These are phyloP conservation scores for Asterochloris erici DNA, from an alignment of 139 green algal species.

Conservation along the genomic window DNA sequence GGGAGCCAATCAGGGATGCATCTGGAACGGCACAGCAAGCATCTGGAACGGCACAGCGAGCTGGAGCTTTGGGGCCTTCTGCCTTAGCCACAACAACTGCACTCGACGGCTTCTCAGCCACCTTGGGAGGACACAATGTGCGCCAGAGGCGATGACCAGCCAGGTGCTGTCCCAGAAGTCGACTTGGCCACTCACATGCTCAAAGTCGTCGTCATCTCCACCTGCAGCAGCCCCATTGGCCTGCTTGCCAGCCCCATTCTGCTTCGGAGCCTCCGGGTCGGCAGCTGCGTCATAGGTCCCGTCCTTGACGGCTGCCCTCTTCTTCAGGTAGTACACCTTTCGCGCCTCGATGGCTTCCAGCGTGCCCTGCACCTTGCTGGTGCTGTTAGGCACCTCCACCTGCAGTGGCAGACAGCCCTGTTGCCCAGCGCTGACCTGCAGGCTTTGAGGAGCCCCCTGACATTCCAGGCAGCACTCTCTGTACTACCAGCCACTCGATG, in stretches of 20 bases:
- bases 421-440: neutral
- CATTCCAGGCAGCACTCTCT: too few relatives aligned
- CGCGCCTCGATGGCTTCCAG: slow-evolving; percentile 15
- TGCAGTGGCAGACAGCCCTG: neutral
- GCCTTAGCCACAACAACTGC: too few relatives aligned
- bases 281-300: slow-evolving; percentile 13
- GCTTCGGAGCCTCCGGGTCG: neutral
- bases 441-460: too few relatives aligned
- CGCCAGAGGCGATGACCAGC: too few relatives aligned
- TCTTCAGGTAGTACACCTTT: slow-evolving; percentile 25
- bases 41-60: too few relatives aligned
- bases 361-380: slow-evolving; percentile 18
- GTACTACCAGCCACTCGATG: too few relatives aligned
- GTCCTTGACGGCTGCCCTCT: slow-evolving; percentile 4
- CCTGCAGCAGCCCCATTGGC: slow-evolving; percentile 7
- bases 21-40: too few relatives aligned
- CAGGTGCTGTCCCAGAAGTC: too few relatives aligned
- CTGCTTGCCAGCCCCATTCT: neutral
- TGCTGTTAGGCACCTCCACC: slow-evolving; percentile 22
- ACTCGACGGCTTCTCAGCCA: too few relatives aligned
- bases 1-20: too few relatives aligned
- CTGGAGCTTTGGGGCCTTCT: too few relatives aligned
- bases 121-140: too few relatives aligned
- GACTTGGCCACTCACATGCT: slow-evolving; percentile 2
- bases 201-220: slow-evolving; percentile 11